Conservation (phyloP, 1,284 basidiomycete genomes). For the Inonotus obliquus region DNA sequence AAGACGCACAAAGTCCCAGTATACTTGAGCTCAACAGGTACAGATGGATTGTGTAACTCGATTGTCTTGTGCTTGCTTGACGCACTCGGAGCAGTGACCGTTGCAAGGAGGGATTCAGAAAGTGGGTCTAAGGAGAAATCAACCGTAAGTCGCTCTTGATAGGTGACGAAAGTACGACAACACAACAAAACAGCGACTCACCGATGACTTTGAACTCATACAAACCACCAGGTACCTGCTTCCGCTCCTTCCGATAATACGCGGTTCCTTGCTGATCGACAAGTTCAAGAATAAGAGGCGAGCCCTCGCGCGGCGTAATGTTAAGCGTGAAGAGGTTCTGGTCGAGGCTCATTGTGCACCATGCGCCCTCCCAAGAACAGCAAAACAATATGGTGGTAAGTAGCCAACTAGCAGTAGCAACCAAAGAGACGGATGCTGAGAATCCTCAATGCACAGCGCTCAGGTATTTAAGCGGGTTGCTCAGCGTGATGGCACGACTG, state of each 20-base stretch:
- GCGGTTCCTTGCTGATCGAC: slow-evolving; percentile 54
- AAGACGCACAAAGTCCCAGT: slow-evolving; percentile 53
- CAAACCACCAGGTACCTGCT: slow-evolving; percentile 35
- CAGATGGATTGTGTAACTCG: slow-evolving; percentile 71
- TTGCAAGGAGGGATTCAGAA: slow-evolving; percentile 59
- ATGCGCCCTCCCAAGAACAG: background rate
- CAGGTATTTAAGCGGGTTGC: background rate
- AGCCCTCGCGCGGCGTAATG: slow-evolving; percentile 51
- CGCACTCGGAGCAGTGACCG: slow-evolving; percentile 55
- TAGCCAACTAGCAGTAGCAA: background rate
- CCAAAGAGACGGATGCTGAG: background rate
- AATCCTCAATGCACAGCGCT: background rate
- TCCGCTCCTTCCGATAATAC: slow-evolving; percentile 66
- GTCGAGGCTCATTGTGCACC: slow-evolving; percentile 59
- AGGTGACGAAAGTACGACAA: background rate
- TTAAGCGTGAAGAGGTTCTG: slow-evolving; percentile 76
- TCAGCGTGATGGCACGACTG: background rate
- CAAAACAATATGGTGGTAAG: background rate
- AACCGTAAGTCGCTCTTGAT: background rate
- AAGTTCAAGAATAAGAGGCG: slow-evolving; percentile 60
- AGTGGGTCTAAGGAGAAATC: slow-evolving; percentile 48
- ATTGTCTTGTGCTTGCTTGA: slow-evolving; percentile 70
- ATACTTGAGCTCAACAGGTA: slow-evolving; percentile 63
- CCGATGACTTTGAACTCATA: slow-evolving; percentile 67
- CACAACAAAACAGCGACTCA: slow-evolving; percentile 29